phyloP scores from a whole-genome alignment of 2,329 filamentous ascomycete genomes.

The Ascochyta lentis region DNA sequence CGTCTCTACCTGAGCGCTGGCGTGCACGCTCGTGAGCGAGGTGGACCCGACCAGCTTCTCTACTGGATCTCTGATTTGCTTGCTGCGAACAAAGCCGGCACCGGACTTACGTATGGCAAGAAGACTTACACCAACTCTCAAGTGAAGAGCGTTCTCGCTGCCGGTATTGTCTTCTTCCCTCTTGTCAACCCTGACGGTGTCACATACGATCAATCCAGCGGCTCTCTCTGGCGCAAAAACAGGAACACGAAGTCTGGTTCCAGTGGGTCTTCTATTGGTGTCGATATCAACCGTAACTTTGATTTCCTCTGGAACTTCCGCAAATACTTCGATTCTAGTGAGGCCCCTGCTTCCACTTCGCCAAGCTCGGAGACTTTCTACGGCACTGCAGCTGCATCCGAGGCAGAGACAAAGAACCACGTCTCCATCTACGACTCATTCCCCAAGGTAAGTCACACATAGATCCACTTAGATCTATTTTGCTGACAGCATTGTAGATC shows the following conservation, averaged over 20 bases:
- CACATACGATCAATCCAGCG: slow-evolving; percentile 42
- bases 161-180: slow-evolving; percentile 61
- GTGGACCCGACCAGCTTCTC: slow-evolving; percentile 62
- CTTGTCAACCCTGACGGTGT: slow-evolving; percentile 48
- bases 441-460: slow-evolving; percentile 35
- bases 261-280: slow-evolving; percentile 35
- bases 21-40: slow-evolving; percentile 66
- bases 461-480: too few relatives aligned
- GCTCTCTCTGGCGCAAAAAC: slow-evolving; percentile 48
- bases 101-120: slow-evolving; percentile 60
- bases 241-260: slow-evolving; percentile 50
- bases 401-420: slow-evolving; percentile 63
- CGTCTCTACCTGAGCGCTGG: slow-evolving; percentile 60
- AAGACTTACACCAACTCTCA: slow-evolving; percentile 60
- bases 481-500: slow-evolving; percentile 33
- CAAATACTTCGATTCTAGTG: slow-evolving; percentile 53
- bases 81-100: slow-evolving; percentile 57
- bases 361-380: slow-evolving; percentile 59
- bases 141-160: slow-evolving; percentile 59
- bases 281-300: slow-evolving; percentile 52
- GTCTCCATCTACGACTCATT: slow-evolving; percentile 61
- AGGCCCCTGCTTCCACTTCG: slow-evolving; percentile 51
- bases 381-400: slow-evolving; percentile 60
- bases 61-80: slow-evolving; percentile 66
- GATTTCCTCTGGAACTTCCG: slow-evolving; percentile 64